Base-by-base conservation (phyloP, 495 filamentous ascomycete genomes). In the Neurospora sp. region DNA sequence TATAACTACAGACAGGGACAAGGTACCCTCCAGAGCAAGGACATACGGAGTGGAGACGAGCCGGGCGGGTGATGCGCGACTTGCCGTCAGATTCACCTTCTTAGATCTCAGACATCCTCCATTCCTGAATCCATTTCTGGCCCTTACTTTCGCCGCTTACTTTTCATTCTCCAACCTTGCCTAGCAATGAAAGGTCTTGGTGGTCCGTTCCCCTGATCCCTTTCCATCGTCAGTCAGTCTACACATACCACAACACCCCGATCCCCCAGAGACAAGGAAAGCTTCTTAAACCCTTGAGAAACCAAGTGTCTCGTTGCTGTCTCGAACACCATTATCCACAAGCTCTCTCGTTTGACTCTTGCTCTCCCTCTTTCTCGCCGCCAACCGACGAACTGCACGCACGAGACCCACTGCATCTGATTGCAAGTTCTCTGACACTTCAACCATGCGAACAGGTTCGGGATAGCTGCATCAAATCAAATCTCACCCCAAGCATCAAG, bases 391-490 rank as follows among this genome's bases (percentile, higher is more conserved):
- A 82, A 81, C 79, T 69, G 73, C 71, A 80, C 74, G 72, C 83
- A 80, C 48, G 81, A 73, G 81, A 82, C 78, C 77, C 78, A 74
- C 84, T 79, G 73, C 72, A 73, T 79, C 74, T 78, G 78, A 79
- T 82, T 84, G 81, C 81, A 81, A 78, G 74, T 71, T 37, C 75
- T 78, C 81, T 80, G 78, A 81, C 76, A 78, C 73, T 74, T 69
- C 77, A 76, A 18, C 76, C 76, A 81, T 82, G 81, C 82, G 82
- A 85, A 85, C 83, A 85, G 83, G 81, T 84, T 84, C 81, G 78
- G 84, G 84, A 78, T 84, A 82, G 78, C 82, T 82, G 83, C 84
- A 85, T 83, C 81, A 80, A 75, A 81, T 78, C 79, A 75, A 79
- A 76, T 75, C 71, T 76, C 72, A 75, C 75, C 71, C 75, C 75